These are phyloP conservation scores for Fusarium sp. DNA, from an alignment of 2,329 filamentous ascomycete species.

Conservation along the genomic window DNA sequence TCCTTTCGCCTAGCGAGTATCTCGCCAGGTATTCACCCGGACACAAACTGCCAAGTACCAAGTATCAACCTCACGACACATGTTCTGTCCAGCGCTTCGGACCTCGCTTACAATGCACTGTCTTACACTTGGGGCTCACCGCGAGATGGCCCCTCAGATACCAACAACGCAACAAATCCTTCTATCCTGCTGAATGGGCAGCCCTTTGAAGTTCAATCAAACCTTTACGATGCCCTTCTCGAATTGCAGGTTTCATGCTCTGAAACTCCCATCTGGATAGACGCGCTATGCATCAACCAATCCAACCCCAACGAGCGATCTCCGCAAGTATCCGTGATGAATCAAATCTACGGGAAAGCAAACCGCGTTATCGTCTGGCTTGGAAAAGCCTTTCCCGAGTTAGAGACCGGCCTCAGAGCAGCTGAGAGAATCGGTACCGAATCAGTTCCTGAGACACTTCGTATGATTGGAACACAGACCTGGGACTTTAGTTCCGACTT, in stretches of 20 bases:
- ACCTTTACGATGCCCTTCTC: not conserved
- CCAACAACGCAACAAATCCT: fast-evolving
- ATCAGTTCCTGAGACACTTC: not conserved
- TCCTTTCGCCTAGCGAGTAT: not conserved
- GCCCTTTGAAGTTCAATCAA: not conserved
- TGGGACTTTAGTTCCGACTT: not conserved
- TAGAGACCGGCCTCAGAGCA: not conserved
- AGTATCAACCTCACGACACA: not conserved
- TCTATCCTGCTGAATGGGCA: not conserved
- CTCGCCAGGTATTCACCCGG: fast-evolving
- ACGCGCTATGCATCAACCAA: slow-evolving; percentile 17
- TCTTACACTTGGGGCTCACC: slow-evolving; percentile 19
- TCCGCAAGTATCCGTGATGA: not conserved
- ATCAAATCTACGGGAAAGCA: slow-evolving; percentile 10
- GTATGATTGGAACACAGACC: not conserved
- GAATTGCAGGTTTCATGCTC: not conserved
- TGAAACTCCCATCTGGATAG: not conserved
- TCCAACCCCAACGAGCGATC: not conserved
- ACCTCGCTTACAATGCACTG: not conserved
- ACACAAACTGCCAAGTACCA: fast-evolving
- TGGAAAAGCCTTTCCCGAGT: not conserved
- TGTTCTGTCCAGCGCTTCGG: not conserved
- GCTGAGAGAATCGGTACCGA: not conserved
- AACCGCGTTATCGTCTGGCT: slow-evolving; percentile 1
- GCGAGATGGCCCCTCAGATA: fast-evolving